phyloP scores from a whole-genome alignment of 306 rosid genomes.

The Betula pendula region DNA sequence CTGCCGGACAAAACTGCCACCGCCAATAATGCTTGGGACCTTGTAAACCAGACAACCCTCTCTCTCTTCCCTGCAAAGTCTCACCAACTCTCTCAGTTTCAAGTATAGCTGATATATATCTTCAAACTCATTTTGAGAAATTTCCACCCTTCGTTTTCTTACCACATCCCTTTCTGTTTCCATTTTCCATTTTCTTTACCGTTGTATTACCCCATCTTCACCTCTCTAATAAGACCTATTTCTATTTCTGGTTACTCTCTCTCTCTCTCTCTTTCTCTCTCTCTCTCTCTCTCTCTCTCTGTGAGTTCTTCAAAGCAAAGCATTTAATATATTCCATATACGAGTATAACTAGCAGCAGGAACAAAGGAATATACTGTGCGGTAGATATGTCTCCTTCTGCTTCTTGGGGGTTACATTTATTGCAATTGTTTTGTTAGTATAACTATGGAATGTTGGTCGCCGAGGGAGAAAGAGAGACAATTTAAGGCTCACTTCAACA shows the following conservation, averaged over 20 bases:
- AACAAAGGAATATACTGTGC: constrained; percentile 48
- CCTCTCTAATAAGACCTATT: constrained; percentile 1
- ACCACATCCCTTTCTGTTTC: constrained; percentile 36
- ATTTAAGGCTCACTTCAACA: constrained; percentile 39
- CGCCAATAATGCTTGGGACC: constrained; percentile 93
- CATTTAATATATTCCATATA: constrained; percentile 59
- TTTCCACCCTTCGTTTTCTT: constrained; percentile 76
- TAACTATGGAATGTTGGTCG: constrained; percentile 74
- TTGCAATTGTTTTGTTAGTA: constrained; percentile 58
- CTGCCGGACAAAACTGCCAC: constrained; percentile 86
- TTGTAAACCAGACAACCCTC: constrained; percentile 63
- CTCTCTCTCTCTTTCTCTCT: constrained; percentile 17
- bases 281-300: constrained; percentile 17
- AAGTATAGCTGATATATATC: constrained; percentile 36
- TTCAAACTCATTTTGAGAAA: constrained; percentile 21
- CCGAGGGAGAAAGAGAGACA: constrained; percentile 25
- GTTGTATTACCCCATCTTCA: constrained; percentile 15
- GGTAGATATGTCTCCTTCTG: constrained; percentile 56
- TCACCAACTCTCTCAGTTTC: constrained; percentile 38
- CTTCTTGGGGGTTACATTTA: constrained; percentile 62
- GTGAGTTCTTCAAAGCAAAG: constrained; percentile 37
- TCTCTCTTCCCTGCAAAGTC: constrained; percentile 24
- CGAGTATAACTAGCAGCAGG: constrained; percentile 34
- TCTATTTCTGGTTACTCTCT: constrained; percentile 9
- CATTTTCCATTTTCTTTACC: constrained; percentile 21